Conservation (phyloP, 83 land plant genomes). For the Diphasiastrum complanatum region DNA sequence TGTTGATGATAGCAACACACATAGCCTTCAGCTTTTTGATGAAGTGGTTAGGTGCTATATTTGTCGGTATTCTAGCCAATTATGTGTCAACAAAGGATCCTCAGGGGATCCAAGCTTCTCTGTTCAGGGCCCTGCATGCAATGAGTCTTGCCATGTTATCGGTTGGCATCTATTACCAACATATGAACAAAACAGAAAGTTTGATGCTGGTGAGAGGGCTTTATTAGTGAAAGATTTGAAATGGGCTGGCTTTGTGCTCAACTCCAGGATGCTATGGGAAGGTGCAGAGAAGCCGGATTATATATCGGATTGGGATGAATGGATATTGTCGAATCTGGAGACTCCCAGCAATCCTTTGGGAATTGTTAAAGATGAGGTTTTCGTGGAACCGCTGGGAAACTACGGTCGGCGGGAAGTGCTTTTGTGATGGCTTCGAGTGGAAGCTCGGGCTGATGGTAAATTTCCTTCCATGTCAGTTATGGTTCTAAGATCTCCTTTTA, state of each 20-base stretch:
- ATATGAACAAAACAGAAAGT: conserved; percentile 27
- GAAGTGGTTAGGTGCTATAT: conserved; percentile 76
- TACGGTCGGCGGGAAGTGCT: conserved; percentile 82
- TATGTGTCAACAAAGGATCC: conserved; percentile 22
- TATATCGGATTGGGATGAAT: conserved; percentile 47
- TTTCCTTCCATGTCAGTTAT: conserved; percentile 70
- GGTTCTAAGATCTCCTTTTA: too few species aligned
- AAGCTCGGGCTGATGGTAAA: conserved; percentile 88
- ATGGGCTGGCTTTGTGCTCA: conserved; percentile 88
- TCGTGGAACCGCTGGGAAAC: conserved; percentile 76
- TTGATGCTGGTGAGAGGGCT: conserved; percentile 39
- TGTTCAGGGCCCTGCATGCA: conserved; percentile 83
- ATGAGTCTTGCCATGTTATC: conserved; percentile 45
- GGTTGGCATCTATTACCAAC: conserved; percentile 77
- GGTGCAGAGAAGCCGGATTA: conserved; percentile 61
- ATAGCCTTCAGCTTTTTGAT: conserved; percentile 73
- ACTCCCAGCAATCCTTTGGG: conserved; percentile 45
- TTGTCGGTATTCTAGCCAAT: conserved; percentile 51
- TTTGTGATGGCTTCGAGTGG: conserved; percentile 80
- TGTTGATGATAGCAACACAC: conserved; percentile 75
- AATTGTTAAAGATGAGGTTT: conserved; percentile 44
- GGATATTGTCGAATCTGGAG: conserved; percentile 29
- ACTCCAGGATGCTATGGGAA: conserved; percentile 71
- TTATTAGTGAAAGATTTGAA: conserved; percentile 51
- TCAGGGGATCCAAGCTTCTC: conserved; percentile 22